These are phyloP conservation scores for Eimeria nieschulzi DNA, from an alignment of 169 alveolate genomes.

Conservation along the genomic window DNA sequence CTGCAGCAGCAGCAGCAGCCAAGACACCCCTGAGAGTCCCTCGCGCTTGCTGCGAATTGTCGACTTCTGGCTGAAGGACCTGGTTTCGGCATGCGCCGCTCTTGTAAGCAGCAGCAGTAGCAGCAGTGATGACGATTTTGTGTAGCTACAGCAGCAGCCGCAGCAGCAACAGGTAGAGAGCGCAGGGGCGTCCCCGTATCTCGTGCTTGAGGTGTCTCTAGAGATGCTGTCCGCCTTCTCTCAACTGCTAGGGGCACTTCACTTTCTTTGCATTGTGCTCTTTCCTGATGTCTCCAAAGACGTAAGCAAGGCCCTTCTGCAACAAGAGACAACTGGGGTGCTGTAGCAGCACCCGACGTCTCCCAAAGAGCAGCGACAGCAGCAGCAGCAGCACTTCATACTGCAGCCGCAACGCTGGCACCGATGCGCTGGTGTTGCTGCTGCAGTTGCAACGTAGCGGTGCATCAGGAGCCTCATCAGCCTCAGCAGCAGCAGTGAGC, in stretches of 20 bases:
- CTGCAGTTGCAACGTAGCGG: background rate
- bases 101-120: constrained; percentile 3
- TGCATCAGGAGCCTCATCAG: constrained; percentile 1
- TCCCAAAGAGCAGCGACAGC: background rate
- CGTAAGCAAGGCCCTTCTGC: background rate
- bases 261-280: background rate
- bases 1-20: constrained; percentile 6
- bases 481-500: background rate
- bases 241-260: background rate
- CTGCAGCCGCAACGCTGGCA: background rate
- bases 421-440: background rate
- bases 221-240: background rate
- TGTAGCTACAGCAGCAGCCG: background rate
- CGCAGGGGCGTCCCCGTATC: background rate
- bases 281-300: background rate
- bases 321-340: background rate
- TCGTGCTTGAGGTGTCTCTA: background rate
- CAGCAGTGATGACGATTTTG: background rate
- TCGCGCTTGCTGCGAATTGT: background rate
- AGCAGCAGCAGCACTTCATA: background rate
- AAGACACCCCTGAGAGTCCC: background rate
- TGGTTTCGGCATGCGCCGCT: background rate
- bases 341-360: background rate
- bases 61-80: constrained; percentile 8
- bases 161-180: background rate